Base-by-base conservation (phyloP, 2,329 filamentous ascomycete genomes). In the Botryotinia globosa region DNA sequence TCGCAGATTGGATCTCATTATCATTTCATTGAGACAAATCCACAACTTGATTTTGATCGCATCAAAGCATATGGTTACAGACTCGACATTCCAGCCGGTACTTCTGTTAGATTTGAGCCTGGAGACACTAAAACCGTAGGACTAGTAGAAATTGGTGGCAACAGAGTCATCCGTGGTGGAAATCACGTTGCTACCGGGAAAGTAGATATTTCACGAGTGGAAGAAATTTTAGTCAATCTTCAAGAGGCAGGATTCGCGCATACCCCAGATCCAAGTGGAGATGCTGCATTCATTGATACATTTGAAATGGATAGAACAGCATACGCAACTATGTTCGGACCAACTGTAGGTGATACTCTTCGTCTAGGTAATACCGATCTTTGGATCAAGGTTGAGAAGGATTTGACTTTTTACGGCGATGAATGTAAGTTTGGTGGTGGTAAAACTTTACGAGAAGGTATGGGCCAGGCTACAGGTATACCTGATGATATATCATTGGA, bases 361-460 rank as follows among this genome's bases (percentile, higher is more conserved):
- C 86, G 93, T 39, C 84, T 98, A 29, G 94, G 93, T 0, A 87
- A 89, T 74, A 98, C 94, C 4, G 91, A 97, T 81, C 85, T 98
- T 16, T 98, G 94, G 94, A 87, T 98, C 79, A 89, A 90, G 81
- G 92, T 98, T 9, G 95, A 98, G 83, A 91, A 90, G 75, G 95
- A 98, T 80, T 84, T 91, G 78, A 95, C 94, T 0, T 84, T 85
- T 7, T 97, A 97, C 80, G 95, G 95, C 14, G 95, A 98, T 75
- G 95, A 98, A 83, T 98, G 94, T 81, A 92, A 94, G 76, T 98
- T 98, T 82, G 95, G 95, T 25, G 95, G 95, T 62, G 95, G 95
- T 64, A 98, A 98, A 86, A 96, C 94, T 54, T 84, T 98, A 73
- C 88, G 95, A 74, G 95, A 98, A 81, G 95, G 95, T 45, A 98